These are phyloP conservation scores for Hypoxylon sp. DNA, from an alignment of 2,329 filamentous ascomycete genomes.

Conservation along the genomic window DNA sequence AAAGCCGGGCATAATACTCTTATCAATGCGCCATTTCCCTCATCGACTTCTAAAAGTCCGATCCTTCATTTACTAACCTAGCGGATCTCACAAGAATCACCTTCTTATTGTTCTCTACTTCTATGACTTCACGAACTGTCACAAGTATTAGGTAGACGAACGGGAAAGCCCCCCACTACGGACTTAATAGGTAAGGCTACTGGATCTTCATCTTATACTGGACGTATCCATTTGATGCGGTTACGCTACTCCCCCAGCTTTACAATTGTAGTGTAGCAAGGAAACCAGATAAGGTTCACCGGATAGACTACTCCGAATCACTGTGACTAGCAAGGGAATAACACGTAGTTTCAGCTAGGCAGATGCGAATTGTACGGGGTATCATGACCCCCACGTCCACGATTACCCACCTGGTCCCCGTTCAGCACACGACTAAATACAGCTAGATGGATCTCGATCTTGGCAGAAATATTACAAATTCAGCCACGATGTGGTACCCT, in stretches of 20 bases:
- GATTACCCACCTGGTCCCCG: slow-evolving; percentile 1
- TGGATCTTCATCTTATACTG: background rate
- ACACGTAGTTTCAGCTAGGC: slow-evolving; percentile 3
- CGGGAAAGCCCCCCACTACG: background rate
- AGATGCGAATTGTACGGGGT: slow-evolving; percentile 10
- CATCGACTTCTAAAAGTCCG: slow-evolving; percentile 19
- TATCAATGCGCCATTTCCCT: slow-evolving; percentile 30
- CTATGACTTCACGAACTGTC: background rate
- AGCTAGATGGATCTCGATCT: slow-evolving; percentile 11
- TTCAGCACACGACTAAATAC: slow-evolving; percentile 9
- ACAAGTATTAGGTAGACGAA: background rate
- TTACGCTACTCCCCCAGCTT: background rate
- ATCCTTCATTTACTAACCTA: slow-evolving; percentile 1
- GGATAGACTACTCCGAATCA: slow-evolving; percentile 25
- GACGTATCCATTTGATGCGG: background rate
- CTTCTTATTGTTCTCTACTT: background rate
- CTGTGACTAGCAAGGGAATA: slow-evolving; percentile 11
- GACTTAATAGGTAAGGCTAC: background rate
- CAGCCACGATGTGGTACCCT: slow-evolving; percentile 10
- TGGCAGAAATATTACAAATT: slow-evolving; percentile 32
- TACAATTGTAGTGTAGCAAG: slow-evolving; percentile 2
- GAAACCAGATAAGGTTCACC: slow-evolving; percentile 1
- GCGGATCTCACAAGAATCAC: slow-evolving; percentile 1
- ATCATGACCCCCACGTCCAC: slow-evolving; percentile 22
- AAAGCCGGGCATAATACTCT: background rate